Conservation (phyloP, 169 alveolate species). For the Cyclospora cayetanensis region DNA sequence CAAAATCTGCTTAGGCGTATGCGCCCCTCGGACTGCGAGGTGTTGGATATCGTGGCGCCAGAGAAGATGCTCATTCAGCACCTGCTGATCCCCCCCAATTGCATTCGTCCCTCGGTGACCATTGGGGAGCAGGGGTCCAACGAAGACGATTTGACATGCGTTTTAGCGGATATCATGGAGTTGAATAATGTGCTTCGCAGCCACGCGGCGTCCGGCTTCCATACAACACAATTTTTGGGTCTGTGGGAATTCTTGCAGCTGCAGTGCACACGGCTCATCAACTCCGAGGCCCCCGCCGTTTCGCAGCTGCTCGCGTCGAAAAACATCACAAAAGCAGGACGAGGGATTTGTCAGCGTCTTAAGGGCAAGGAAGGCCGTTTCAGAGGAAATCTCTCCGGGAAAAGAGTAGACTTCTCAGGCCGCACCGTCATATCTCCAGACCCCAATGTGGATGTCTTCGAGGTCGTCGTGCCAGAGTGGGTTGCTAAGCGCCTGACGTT, state of each 20-base stretch:
- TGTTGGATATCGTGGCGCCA: conserved; percentile 94
- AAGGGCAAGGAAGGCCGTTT: conserved; percentile 98
- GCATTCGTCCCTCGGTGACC: conserved; percentile 97
- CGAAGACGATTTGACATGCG: conserved; percentile 96
- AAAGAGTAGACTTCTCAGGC: conserved; percentile 99
- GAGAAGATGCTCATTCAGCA: conserved; percentile 91
- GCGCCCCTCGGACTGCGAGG: conserved; percentile 91
- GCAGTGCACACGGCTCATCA: conserved; percentile 62
- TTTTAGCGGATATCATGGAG: conserved; percentile 91
- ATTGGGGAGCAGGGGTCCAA: conserved; percentile 91
- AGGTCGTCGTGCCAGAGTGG: conserved; percentile 97
- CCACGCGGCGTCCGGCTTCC: conserved; percentile 88
- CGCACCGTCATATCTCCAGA: conserved; percentile 99
- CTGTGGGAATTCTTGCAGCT: conserved; percentile 70
- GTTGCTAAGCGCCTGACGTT: conserved; percentile 97
- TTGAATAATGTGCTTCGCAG: conserved; percentile 83
- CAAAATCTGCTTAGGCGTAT: conserved; percentile 90
- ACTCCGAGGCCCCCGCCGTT: conserved; percentile 69
- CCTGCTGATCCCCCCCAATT: conserved; percentile 96
- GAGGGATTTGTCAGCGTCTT: conserved; percentile 86
- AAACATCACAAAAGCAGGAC: conserved; percentile 81
- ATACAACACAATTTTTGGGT: conserved; percentile 84
- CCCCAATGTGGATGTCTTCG: conserved; percentile 97
- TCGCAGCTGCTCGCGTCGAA: conserved; percentile 51
- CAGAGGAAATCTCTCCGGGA: conserved; percentile 98